Evolutionary conservation across 441 rosid genomes (phyloP), one percentile per base, ranked within the genome.

Genomic region (Dalechampia spathulata): DNA sequence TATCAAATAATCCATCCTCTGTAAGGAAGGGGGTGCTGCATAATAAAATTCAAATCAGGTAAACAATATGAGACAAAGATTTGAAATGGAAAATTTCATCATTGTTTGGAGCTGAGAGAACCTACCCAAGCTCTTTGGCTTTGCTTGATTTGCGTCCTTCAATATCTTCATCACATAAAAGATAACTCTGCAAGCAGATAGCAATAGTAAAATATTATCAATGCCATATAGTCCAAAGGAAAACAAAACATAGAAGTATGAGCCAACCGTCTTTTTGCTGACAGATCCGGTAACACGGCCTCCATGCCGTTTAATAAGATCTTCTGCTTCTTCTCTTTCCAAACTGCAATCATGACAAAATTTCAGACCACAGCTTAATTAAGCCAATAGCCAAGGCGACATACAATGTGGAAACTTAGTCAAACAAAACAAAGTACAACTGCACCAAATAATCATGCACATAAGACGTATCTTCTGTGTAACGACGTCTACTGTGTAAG

Each of bases 311-410:
- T 89, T 92, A 61, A 92, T 85, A 72, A 92, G 64, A 78, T 86
- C 99, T 69, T 89, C 99, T 37, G 96, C 99, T 69, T 92, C 99
- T 79, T 92, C 97, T 70, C 99, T 83, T 80, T 93, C 97, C 73
- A 93, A 75, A 76, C 99, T 93, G 78, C 52, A 68, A 64, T 22
- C n/a, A 45, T 63, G 47, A 58, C 49, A 60, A 69, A 61, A 52
- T 36, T 38, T 51, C 30, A 62, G 63, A 42, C 26, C 19, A 26
- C 4, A 36, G 38, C 28, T 26, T 15, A 59, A n/a, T n/a, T 17
- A 21, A 27, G 27, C 63, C 42, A 44, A 26, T 39, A 25, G 23
- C n/a, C n/a, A n/a, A n/a, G n/a, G n/a, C 49, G 27, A 1, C 28
- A 42, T 30, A 34, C 21, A 49, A n/a, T 57, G 41, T 10, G 48